Conservation (phyloP, 1,284 basidiomycete genomes). For the Rhodotorula sp. region DNA sequence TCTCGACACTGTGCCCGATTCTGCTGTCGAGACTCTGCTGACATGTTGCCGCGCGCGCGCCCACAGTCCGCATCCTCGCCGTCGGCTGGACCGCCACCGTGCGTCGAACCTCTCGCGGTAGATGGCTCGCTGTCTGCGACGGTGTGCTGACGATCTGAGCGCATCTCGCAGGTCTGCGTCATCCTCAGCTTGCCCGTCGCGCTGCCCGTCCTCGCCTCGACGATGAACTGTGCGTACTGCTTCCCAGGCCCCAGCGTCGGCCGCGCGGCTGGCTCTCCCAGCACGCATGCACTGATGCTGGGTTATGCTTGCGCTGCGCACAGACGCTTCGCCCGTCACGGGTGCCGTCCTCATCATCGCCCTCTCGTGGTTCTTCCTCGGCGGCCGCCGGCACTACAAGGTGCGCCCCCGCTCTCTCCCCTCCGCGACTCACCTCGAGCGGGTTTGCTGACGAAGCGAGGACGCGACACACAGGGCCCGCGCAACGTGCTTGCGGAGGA, state of each 20-base stretch:
- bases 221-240: constrained; percentile 1
- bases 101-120: no score
- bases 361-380: constrained; percentile 60
- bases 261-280: no score
- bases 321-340: background rate
- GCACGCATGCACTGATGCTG: background rate
- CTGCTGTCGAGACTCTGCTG: no score
- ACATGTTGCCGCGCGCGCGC: background rate
- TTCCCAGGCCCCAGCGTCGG: no score
- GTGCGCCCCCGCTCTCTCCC: background rate
- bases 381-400: constrained; percentile 54
- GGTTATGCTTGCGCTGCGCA: background rate
- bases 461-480: constrained; percentile 1
- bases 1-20: no score
- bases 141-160: no score
- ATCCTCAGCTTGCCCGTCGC: background rate
- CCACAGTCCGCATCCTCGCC: constrained; percentile 58
- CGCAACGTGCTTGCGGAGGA: constrained; percentile 33
- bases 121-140: no score
- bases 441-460: background rate
- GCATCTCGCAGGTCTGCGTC: background rate
- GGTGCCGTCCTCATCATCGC: constrained; percentile 47
- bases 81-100: constrained; percentile 57
- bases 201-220: background rate
- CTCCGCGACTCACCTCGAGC: no score